Conservation (phyloP, 306 rosid species). For the Gillenia trifoliata region DNA sequence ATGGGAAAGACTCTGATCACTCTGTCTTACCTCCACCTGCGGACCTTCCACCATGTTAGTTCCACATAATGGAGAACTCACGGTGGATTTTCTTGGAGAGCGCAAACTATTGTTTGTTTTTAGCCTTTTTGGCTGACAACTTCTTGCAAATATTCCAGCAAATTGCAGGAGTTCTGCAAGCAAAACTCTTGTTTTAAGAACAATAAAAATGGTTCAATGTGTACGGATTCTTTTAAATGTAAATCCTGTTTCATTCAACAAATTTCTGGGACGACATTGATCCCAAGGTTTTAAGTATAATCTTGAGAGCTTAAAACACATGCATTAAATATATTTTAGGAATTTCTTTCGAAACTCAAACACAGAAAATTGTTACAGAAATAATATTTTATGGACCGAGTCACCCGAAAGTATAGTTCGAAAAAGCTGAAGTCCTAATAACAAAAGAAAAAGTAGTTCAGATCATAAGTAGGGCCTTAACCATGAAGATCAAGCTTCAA, state of each 20-base stretch:
- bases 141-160: neutral
- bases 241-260: neutral
- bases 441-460: too few species aligned
- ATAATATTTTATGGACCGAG: neutral
- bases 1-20: constrained; percentile 18
- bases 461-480: too few species aligned
- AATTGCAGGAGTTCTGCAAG: neutral
- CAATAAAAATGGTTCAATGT: neutral
- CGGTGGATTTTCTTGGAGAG: neutral
- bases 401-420: too few species aligned
- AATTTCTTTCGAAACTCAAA: neutral
- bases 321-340: neutral
- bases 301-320: neutral
- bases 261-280: neutral
- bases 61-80: neutral
- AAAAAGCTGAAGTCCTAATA: too few species aligned
- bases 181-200: neutral
- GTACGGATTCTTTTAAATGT: neutral
- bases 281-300: neutral
- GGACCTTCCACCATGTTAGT: constrained; percentile 32
- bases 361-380: neutral
- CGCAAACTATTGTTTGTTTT: neutral
- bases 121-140: neutral
- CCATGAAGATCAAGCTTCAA: neutral
- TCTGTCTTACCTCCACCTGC: constrained; percentile 27